Evolutionary conservation across 495 filamentous ascomycete species (phyloP).

Genomic region (Penicillium steckii): DNA sequence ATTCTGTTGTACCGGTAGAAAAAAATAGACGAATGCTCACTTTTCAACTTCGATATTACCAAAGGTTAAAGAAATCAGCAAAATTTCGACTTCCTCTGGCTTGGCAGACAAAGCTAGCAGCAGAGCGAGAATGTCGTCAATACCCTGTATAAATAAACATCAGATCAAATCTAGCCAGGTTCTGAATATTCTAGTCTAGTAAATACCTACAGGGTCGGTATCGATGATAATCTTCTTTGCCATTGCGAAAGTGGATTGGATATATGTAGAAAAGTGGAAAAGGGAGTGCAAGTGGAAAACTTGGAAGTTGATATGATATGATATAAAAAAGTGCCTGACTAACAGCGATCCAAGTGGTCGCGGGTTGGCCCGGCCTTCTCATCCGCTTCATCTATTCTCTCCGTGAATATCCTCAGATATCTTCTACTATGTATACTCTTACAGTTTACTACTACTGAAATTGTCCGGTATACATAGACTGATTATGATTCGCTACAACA

Average conservation of each 20-base stretch:
- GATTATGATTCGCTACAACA: neutral
- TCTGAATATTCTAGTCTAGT: too few relatives aligned
- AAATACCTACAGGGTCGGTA: slow-evolving; percentile 70
- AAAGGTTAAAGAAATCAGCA: slow-evolving; percentile 88
- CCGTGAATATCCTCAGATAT: too few relatives aligned
- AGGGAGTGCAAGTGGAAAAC: slow-evolving; percentile 13
- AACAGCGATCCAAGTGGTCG: neutral
- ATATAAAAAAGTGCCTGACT: too few relatives aligned
- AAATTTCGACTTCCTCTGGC: slow-evolving; percentile 82
- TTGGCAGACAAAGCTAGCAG: slow-evolving; percentile 80
- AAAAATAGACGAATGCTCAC: slow-evolving; percentile 31
- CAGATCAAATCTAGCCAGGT: too few relatives aligned
- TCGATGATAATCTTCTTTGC: slow-evolving; percentile 84
- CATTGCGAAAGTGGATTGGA: slow-evolving; percentile 9
- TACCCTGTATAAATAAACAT: too few relatives aligned
- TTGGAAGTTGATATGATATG: neutral
- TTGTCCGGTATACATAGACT: neutral
- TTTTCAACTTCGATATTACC: slow-evolving; percentile 86
- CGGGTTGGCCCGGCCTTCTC: neutral
- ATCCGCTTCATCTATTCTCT: neutral
- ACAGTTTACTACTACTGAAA: neutral
- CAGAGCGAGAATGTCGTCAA: slow-evolving; percentile 87
- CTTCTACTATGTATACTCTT: too few relatives aligned
- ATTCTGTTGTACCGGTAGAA: neutral
- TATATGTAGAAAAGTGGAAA: neutral